Base-by-base conservation (phyloP, 2,329 filamentous ascomycete genomes). In the Hymenoscyphus salicellus region DNA sequence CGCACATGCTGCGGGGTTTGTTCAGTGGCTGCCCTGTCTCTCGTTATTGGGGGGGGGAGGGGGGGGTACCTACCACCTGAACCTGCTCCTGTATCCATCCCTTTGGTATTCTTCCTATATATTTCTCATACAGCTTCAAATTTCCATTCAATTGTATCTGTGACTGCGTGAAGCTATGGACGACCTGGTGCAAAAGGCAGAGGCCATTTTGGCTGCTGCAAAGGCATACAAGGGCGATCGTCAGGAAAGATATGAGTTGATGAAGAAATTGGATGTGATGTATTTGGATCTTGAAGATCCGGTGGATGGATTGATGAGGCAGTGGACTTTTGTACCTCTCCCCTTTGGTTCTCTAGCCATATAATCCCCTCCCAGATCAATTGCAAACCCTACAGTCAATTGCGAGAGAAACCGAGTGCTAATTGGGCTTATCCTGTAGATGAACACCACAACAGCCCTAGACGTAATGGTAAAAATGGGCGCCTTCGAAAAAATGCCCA, bases 401-500 rank as follows among this genome's bases (percentile, higher is more conserved):
- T n/a, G n/a, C n/a, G n/a, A n/a, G n/a, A n/a, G n/a, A n/a, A n/a
- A n/a, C n/a, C 41, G 7, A 43, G 7, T n/a, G 3, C 41, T 49
- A 20, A 49, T n/a, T 49, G n/a, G 2, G 23, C 8, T 3, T 20
- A 23, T 20, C 14, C 5, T 26, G 17, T 36, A 64, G 60, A 63
- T 60, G 63, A 63, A 43, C 56, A 30, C 57, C 14, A 38, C 63
- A 46, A 55, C 63, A 14, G 62, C 67, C 17, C 38, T 71, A 56
- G 58, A 68, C 52, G 62, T 66, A 23, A 65, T 71, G 63, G 66
- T 68, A 28, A 63, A 68, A 55, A 60, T 66, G 60, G 69, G 66
- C 10, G 67, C 62, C 5, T 71, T 71, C 41, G 68, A 71, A 23
- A 69, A 68, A 43, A 71, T 71, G 64, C 68, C 69, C 32, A 66